Evolutionary conservation across 257 asterid genomes (phyloP), one percentile per base, ranked within the genome.

Genomic region (Petunia secreta): DNA sequence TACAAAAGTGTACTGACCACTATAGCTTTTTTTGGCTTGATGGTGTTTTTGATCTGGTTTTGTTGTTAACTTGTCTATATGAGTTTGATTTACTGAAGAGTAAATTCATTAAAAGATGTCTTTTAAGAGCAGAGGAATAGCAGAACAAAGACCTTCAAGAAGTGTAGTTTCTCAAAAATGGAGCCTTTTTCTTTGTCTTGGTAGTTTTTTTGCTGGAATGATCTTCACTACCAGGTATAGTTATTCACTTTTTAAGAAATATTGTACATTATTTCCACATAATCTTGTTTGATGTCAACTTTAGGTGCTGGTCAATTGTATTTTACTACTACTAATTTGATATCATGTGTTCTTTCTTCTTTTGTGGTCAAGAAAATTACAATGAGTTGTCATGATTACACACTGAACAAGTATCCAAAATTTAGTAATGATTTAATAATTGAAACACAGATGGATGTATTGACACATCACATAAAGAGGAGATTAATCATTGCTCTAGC

Each of bases 141-240:
- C 85, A 78, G 98, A 89, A 25, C 25, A 25, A 87, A 90, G 84
- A 83, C 39, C 86, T 74, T 85, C 94, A 74, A 90, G 90, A 85
- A 91, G 86, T 80, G 81, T 88, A 14, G 36, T 90, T 8, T 87
- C 97, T 39, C 79, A 86, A 14, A 88, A 80, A 83, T 94, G 96
- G 98, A 89, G 94, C 75, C 82, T 94, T 79, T 91, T 91, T 44
- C 97, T 94, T 43, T 94, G 98, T 78, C 74, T 94, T 75, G 88
- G 89, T 55, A 87, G 98, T 75, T 94, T 94, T 69, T 91, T 87
- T 55, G 86, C 90, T 25, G 98, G 98, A 67, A 54, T 94, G 87
- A 58, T 94, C 91, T 88, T 92, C 88, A 92, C 97, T 74, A 89
- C 87, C 81, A 93, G 98, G 98, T 92, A 85, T 68, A 59, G 0